Base-by-base conservation (phyloP, 2,329 filamentous ascomycete species). In the Magnaporthiopsis poae region DNA sequence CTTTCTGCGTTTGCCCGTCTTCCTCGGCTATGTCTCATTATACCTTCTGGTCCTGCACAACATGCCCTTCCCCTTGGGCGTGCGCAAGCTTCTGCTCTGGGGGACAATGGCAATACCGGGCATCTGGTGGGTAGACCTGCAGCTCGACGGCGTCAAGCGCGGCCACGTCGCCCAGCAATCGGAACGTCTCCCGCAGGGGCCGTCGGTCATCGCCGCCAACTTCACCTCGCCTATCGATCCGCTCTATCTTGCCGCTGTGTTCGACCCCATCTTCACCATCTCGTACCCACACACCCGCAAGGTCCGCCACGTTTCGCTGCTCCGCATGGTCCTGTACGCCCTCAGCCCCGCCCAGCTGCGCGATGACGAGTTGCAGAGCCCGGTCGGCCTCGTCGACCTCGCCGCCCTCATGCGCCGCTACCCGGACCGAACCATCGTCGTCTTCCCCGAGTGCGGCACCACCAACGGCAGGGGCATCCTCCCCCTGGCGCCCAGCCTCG, bases 71-170 rank as follows among this genome's bases (percentile, higher is more conserved):
- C 84, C 84, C 18, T 77, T 80, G 39, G 76, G 82, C 67, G 73
- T 88, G 61, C 92, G 92, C 73, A 98, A 98, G 79, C 86, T 90
- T 15, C 86, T 92, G 63, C 80, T 98, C 65, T 98, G 95, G 94
- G 85, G 87, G 68, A 85, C 98, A 70, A 85, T 99, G 71, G 90
- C 88, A 56, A 90, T 96, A 68, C 92, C 93, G 0, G 94, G 95
- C 35, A 91, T 99, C 67, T 98, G 93, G 92, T 98, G 94, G 94
- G 89, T 97, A 67, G 95, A 99, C 77, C 81, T 99, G n/a, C 94
- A 97, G 77, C 91, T 99, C 70, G 95, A 99, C 76, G 94, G 94
- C 67, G 95, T 99, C 66, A 93, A 91, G 78, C 91, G 92, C 79
- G 95, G 95, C 79, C 93, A 90, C 33, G 82, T 96, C 39, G 88